Conservation (phyloP, 2,329 filamentous ascomycete genomes). For the Penicillium brasilianum region DNA sequence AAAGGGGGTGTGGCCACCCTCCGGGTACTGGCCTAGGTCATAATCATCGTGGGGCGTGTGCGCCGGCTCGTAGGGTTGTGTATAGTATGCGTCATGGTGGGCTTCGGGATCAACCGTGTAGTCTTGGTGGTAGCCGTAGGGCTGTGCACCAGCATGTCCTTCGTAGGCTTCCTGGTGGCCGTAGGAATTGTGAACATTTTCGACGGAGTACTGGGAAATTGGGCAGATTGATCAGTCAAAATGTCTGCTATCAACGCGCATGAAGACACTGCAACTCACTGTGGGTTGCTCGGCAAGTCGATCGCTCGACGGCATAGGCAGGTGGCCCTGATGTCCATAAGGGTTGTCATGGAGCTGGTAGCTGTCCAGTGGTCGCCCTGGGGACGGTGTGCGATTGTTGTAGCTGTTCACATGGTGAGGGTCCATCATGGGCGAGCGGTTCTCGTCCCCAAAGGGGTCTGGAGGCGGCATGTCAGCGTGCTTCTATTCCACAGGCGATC, state of each 20-base stretch:
- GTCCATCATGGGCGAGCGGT: slow-evolving; percentile 57
- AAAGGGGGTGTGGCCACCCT: slow-evolving; percentile 62
- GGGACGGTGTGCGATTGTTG: slow-evolving; percentile 70
- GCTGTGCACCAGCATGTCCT: slow-evolving; percentile 45
- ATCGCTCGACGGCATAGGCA: slow-evolving; percentile 76
- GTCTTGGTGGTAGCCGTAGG: slow-evolving; percentile 64
- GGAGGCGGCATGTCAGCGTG: slow-evolving; percentile 34
- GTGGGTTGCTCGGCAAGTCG: slow-evolving; percentile 82
- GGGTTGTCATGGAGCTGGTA: slow-evolving; percentile 84
- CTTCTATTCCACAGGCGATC: slow-evolving; percentile 3
- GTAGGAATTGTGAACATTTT: slow-evolving; percentile 68
- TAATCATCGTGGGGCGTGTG: slow-evolving; percentile 60
- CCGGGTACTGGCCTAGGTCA: slow-evolving; percentile 60
- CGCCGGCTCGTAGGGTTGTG: slow-evolving; percentile 76
- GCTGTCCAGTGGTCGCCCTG: slow-evolving; percentile 72
- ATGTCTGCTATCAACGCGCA: not conserved
- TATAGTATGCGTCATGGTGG: slow-evolving; percentile 87
- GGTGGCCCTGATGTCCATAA: slow-evolving; percentile 63
- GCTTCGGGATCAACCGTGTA: slow-evolving; percentile 81
- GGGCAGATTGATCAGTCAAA: slow-evolving; percentile 15
- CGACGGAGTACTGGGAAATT: slow-evolving; percentile 66
- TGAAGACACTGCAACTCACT: slow-evolving; percentile 58
- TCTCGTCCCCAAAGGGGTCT: slow-evolving; percentile 51
- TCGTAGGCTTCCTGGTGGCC: slow-evolving; percentile 67
- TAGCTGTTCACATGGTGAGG: slow-evolving; percentile 53